Base-by-base conservation (phyloP, 176 grass and related monocot genomes). In the Thalia dealbata region DNA sequence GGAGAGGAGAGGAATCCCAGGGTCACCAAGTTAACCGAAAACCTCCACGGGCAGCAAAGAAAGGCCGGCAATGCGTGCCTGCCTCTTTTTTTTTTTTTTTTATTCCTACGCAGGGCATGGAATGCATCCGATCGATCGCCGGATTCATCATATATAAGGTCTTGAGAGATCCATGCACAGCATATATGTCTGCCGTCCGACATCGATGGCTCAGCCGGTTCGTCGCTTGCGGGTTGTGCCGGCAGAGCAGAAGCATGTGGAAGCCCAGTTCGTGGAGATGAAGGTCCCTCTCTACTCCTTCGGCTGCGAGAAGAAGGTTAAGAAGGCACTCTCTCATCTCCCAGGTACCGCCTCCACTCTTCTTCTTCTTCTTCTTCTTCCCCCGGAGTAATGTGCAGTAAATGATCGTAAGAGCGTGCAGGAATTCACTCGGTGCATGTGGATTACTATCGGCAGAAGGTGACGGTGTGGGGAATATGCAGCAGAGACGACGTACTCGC, bases 391-490 rank as follows among this genome's bases (percentile, higher is more conserved):
- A 38, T 38, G 4, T 38, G 4, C 1, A 38, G 32, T 2, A 38
- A 2, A 38, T 38, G 32, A n/a, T n/a, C n/a, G n/a, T n/a, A n/a
- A n/a, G n/a, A n/a, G 32, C 32, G 35, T 76, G 76, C 84, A 96
- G 93, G 89, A 26, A 92, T 96, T 61, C 93, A 92, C 41, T 96
- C 93, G 1, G 73, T 92, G 32, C 82, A 92, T 50, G 87, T 82
- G 28, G 87, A 96, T 55, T 97, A 92, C 75, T 75, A 89, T 0
- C 71, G 84, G 52, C 89, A 92, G 73, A 96, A 96, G 82, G 93
- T 96, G 70, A 96, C 89, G 13, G 89, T 88, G 12, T 96, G 89
- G 93, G 93, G 93, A 48, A 96, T 96, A 15, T 92, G 89, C 86
- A 88, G 86, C 74, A 71, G 69, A 51, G 69, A 86, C 19, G 89